Base-by-base conservation (phyloP, 495 filamentous ascomycete species). In the Lophium mytilinum region DNA sequence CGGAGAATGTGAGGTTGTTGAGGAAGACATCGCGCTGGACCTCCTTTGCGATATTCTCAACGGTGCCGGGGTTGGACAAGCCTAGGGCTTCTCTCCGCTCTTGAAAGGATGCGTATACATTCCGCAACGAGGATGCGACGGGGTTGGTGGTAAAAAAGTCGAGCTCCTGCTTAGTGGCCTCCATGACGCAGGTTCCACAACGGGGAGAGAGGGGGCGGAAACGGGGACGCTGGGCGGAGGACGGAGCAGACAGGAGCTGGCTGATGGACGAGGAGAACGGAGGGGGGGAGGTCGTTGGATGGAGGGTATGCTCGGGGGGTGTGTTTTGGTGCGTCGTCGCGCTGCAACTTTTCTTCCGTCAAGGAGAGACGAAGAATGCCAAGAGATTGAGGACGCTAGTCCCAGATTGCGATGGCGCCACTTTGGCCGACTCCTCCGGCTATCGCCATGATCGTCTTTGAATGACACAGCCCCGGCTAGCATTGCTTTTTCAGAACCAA, bases 1-100 rank as follows among this genome's bases (percentile, higher is more conserved):
- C 94, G 17, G 87, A 80, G 79, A 97, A 97, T 82, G 91, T 93
- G 68, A 88, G 87, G 75, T 96, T 95, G 71, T 83, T 90, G 62
- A 95, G 82, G 70, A 96, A 83, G 46, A 95, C 91, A 77, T 96
- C 90, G 69, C 90, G 89, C 74, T 93, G 83, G 43, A 96, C 90
- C 79, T 99, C 93, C 63, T 87, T 81, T 54, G 84, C 84, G 68
- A 99, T 85, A 66, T 88, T 87, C 72, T 99, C 93, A 54, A 96
- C 83, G 21, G 86, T 87, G 52, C 94, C 93, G 34, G 93, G 93
- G 72, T 96, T 96, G 34, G 85, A 80, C 50, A 99, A 78, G 58
- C 90, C 92, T 60, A 99, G 80, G 70, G 84, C 83, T 61, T 82
- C 86, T 76, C 93, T 84, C 74, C 87, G 82, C 55, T 92, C 87